A percentile compares a stretch with the other conserved stretches of the same genome.
These are phyloP conservation scores for Acacia confusa DNA, from an alignment of 306 rosid genomes.

Conservation along the genomic window DNA sequence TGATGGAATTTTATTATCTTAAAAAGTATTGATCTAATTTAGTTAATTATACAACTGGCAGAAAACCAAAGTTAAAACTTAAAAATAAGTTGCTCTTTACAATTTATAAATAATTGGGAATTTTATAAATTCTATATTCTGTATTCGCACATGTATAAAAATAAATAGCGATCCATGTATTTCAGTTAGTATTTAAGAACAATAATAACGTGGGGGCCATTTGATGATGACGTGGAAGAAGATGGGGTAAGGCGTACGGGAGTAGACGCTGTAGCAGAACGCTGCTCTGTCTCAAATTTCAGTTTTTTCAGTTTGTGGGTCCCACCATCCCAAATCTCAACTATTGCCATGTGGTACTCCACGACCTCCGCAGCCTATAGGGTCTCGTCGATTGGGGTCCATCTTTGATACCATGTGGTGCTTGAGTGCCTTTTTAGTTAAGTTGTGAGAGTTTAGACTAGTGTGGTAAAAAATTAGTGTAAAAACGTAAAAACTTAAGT, in stretches of 20 bases:
- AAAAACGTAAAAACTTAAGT: no score
- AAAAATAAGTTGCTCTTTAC: not conserved
- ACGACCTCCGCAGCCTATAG: not conserved
- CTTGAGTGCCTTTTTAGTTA: no score
- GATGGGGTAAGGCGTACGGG: not conserved
- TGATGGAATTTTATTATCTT: not conserved
- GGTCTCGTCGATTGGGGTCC: no score
- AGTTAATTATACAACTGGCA: not conserved
- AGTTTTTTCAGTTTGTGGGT: slow-evolving; percentile 29
- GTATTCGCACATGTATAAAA: not conserved
- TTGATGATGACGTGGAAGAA: not conserved
- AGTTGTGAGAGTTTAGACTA: no score
- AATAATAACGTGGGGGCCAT: not conserved
- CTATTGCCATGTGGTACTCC: not conserved
- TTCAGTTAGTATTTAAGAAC: not conserved
- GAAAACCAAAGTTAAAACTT: not conserved
- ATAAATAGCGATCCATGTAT: not conserved
- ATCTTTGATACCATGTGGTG: no score
- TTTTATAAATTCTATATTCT: no score
- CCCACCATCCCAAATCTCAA: not conserved
- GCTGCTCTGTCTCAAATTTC: slow-evolving; percentile 1
- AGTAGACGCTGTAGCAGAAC: not conserved
- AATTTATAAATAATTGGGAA: not conserved
- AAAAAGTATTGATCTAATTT: not conserved
- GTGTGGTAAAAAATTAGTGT: no score